Evolutionary conservation across 2,329 filamentous ascomycete genomes (phyloP).

Genomic region (Parascedosporium putredinis): DNA sequence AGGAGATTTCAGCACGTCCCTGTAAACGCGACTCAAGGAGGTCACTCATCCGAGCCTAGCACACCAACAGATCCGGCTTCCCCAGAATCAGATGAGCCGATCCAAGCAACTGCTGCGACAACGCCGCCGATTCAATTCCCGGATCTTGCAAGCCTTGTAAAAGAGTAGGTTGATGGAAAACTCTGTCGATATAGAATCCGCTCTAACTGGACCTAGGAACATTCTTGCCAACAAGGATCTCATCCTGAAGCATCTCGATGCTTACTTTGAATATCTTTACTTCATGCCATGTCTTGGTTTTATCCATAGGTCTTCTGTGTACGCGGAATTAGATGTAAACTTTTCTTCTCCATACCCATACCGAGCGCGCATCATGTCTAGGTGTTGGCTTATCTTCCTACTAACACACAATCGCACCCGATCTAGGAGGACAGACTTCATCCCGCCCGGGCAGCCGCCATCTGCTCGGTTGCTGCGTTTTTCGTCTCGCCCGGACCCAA

Average conservation of each 20-base stretch:
- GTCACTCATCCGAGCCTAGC: background rate
- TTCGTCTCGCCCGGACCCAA: slow-evolving; percentile 23
- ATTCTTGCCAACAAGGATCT: slow-evolving; percentile 24
- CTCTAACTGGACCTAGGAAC: slow-evolving; percentile 10
- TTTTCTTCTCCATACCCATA: background rate
- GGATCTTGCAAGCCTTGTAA: slow-evolving; percentile 9
- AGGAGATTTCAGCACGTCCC: slow-evolving; percentile 26
- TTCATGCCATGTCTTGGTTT: slow-evolving; percentile 28
- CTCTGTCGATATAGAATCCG: background rate
- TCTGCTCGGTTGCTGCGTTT: slow-evolving; percentile 26
- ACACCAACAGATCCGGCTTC: slow-evolving; percentile 7
- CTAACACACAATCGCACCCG: background rate
- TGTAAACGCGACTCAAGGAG: slow-evolving; percentile 11
- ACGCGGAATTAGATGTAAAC: slow-evolving; percentile 23
- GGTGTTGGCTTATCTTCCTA: background rate
- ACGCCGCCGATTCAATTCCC: slow-evolving; percentile 2
- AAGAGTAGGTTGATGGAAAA: slow-evolving; percentile 7
- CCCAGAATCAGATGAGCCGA: slow-evolving; percentile 5
- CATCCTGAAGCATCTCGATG: slow-evolving; percentile 25
- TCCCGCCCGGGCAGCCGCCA: slow-evolving; percentile 19
- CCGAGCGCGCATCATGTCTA: background rate
- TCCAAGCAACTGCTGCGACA: background rate
- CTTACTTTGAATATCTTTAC: slow-evolving; percentile 27
- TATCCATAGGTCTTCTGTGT: slow-evolving; percentile 24
- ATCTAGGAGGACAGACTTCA: slow-evolving; percentile 2